Evolutionary conservation across 2,329 filamentous ascomycete species (phyloP), one percentile per base, ranked within the genome.

Genomic region (Westerdykella aurantiaca): DNA sequence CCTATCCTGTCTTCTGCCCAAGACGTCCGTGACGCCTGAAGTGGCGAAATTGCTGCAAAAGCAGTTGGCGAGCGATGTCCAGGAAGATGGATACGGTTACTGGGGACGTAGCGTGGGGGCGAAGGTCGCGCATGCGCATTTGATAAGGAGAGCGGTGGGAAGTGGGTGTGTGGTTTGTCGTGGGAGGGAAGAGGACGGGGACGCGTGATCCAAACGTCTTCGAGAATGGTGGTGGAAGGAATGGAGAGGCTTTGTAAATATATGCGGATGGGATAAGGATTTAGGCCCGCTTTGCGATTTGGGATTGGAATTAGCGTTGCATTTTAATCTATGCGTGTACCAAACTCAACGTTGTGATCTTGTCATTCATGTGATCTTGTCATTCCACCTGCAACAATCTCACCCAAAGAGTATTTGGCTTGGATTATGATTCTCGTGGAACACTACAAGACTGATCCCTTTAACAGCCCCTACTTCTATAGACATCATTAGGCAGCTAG

Each of bases 151-250:
- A 86, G 68, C 89, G 91, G 81, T 75, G 6, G 72, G 72, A 38
- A 70, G 51, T n/a, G 58, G 63, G 0, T 63, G 62, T 50, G 61
- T 73, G n/a, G 56, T 65, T 23, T 64, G 58, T 47, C 51, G 57
- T 12, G 61, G 57, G 45, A 48, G 54, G 40, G 45, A 69, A 60
- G 34, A 73, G 69, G 25, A 38, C 61, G 64, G 86, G 82, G 21
- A 95, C 10, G 25, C 2, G 9, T 29, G 25, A 29, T 12, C 25
- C 2, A 75, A 42, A 94, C 82, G 6, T 84, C 88, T 44, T 87
- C 81, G 60, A 95, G 84, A 48, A 82, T 83, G 57, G 87, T 93
- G 67, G 90, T 78, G 50, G 91, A 87, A 53, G 88, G 85, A 48
- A 82, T 83, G 57, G 87, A 93, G 67, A 86, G 91, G 46, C 7